Percentiles rank a stretch among this genome's conserved stretches.
These are phyloP conservation scores for Saccharomyces pastorianus DNA, from an alignment of 1,139 yeast genomes.

Conservation along the genomic window DNA sequence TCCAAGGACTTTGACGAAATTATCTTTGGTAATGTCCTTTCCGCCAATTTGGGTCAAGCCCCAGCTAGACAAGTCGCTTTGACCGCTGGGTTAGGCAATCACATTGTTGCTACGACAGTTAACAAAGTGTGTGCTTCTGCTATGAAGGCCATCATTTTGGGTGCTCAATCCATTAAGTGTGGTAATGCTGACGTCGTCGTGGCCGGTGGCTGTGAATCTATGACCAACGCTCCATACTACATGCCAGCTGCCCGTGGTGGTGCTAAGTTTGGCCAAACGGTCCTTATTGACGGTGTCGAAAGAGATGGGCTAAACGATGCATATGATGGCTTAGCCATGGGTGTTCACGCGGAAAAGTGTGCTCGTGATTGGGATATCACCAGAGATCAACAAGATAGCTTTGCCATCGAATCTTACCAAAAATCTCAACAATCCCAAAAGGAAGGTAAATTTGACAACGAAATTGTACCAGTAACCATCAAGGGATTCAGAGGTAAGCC, in stretches of 20 bases:
- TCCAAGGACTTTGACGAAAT: conserved; percentile 72
- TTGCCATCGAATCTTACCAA: conserved; percentile 58
- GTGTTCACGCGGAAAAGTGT: conserved; percentile 93
- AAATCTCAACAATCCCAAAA: conserved; percentile 76
- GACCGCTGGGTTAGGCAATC: conserved; percentile 74
- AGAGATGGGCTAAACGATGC: conserved; percentile 91
- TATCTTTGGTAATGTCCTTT: conserved; percentile 84
- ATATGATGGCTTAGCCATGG: conserved; percentile 82
- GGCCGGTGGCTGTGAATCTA: conserved; percentile 96
- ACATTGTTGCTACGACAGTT: conserved; percentile 77
- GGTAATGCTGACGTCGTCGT: conserved; percentile 89
- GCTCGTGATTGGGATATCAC: conserved; percentile 61
- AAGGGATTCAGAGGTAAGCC: conserved; percentile 94
- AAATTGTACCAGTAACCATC: conserved; percentile 78
- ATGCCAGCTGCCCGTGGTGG: conserved; percentile 80
- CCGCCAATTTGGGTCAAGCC: conserved; percentile 93
- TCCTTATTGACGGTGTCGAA: conserved; percentile 77
- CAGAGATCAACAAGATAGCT: conserved; percentile 66
- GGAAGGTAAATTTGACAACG: conserved; percentile 70
- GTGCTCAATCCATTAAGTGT: conserved; percentile 81
- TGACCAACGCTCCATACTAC: conserved; percentile 94
- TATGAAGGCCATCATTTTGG: conserved; percentile 81
- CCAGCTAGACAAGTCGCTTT: conserved; percentile 97
- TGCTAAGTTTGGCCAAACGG: conserved; percentile 76
- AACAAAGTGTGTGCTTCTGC: conserved; percentile 98